Percentiles rank a stretch among this genome's conserved stretches.
These are phyloP conservation scores for Dillenia suffruticosa DNA, from an alignment of 164 flowering plant genomes.

Conservation along the genomic window DNA sequence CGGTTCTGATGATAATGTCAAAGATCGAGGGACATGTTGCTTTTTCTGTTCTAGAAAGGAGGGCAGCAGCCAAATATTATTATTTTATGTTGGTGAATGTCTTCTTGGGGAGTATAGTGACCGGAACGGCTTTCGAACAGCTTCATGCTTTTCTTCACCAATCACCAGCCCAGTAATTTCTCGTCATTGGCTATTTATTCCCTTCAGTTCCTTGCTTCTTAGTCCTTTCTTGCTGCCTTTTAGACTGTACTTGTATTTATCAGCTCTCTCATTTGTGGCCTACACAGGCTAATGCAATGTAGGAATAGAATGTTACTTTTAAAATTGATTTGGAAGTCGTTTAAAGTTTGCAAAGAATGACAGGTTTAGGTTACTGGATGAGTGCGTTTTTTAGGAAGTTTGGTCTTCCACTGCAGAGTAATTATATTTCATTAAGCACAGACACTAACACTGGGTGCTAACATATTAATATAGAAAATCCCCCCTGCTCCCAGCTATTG, in stretches of 20 bases:
- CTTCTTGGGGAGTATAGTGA: slow-evolving; percentile 85
- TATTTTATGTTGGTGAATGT: slow-evolving; percentile 95
- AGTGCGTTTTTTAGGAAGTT: no score
- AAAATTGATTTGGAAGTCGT: not conserved
- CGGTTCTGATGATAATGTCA: slow-evolving; percentile 83
- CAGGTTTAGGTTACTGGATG: no score
- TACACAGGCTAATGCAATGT: not conserved
- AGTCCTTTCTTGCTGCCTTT: not conserved
- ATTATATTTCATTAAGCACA: no score
- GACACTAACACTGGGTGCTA: no score
- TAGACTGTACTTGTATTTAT: not conserved
- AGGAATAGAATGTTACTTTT: not conserved
- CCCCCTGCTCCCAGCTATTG: no score
- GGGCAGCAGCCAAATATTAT: slow-evolving; percentile 83
- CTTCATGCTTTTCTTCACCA: slow-evolving; percentile 86
- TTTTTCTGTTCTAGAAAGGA: slow-evolving; percentile 67
- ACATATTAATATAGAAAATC: no score
- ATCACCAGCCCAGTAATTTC: slow-evolving; percentile 77
- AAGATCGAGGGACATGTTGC: slow-evolving; percentile 88
- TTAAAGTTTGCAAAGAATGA: no score
- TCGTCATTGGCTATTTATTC: slow-evolving; percentile 5
- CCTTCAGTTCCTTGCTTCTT: not conserved
- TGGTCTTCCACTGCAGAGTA: no score
- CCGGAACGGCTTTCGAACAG: slow-evolving; percentile 97
- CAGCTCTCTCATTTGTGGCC: not conserved